phyloP scores from a whole-genome alignment of 1,284 basidiomycete genomes.

The Trichosporon sp. region DNA sequence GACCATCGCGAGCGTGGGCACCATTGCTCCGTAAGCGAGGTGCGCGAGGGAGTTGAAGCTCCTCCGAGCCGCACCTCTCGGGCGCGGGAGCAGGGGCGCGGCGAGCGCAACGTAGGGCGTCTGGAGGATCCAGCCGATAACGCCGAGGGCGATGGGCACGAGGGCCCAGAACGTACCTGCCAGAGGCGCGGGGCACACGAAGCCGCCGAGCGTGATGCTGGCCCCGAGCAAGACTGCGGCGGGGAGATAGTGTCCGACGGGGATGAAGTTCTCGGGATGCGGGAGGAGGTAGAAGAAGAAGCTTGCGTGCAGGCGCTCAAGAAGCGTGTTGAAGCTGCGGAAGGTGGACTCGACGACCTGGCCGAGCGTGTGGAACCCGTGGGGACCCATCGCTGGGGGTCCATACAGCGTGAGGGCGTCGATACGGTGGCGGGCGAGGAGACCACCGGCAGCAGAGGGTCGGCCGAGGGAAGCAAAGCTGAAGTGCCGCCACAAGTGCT shows the following conservation, averaged over 20 bases:
- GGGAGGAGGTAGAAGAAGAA: constrained; percentile 92
- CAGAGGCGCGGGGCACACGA: constrained; percentile 71
- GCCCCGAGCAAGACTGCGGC: constrained; percentile 78
- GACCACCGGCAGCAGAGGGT: constrained; percentile 57
- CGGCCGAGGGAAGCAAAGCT: constrained; percentile 50
- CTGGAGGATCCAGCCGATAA: constrained; percentile 34
- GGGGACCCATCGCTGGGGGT: constrained; percentile 82
- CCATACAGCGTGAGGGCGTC: constrained; percentile 91
- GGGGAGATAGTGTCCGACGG: constrained; percentile 86
- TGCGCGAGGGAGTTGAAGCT: constrained; percentile 39
- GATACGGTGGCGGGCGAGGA: constrained; percentile 71
- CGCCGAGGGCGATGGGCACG: constrained; percentile 30
- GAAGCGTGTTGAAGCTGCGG: constrained; percentile 84
- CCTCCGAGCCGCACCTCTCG: constrained; percentile 61
- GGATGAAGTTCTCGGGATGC: constrained; percentile 73
- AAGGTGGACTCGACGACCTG: constrained; percentile 82
- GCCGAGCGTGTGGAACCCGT: constrained; percentile 92
- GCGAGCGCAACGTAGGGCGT: constrained; percentile 33
- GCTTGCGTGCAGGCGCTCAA: constrained; percentile 90
- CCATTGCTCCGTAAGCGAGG: constrained; percentile 73
- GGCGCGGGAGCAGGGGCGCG: constrained; percentile 49
- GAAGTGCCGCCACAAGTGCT: constrained; percentile 48
- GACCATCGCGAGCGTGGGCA: constrained; percentile 80
- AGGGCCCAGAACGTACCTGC: constrained; percentile 57
- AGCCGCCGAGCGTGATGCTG: constrained; percentile 77